Evolutionary conservation across 306 rosid genomes (phyloP), one percentile per base, ranked within the genome.

Genomic region (Vigna nakashimae): DNA sequence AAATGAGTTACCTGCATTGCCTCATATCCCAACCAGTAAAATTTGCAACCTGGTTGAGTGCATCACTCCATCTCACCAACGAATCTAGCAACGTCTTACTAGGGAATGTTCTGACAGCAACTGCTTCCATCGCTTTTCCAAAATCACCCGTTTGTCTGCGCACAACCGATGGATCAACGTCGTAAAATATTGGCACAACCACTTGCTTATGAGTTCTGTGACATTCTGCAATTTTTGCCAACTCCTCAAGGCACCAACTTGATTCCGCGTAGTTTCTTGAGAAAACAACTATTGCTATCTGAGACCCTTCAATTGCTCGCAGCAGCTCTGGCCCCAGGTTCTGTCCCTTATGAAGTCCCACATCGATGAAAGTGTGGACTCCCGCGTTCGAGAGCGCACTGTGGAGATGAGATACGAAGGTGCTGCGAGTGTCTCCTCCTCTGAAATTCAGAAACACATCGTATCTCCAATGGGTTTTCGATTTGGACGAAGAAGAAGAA

Each of bases 401-500:
- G 58, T 52, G 24, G 12, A 52, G 58, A 52, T 52, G 58, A 8
- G 58, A 52, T 6, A 52, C 58, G 12, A 52, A 52, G 58, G 58
- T 52, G 26, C 58, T 52, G 18, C 58, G 58, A 17, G 58, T 52
- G 13, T 52, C 36, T 57, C 64, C 36, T 57, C 64, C 64, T 24
- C 63, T 57, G 34, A 57, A 57, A 9, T 57, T 57, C 16, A 57
- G 9, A 14, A 57, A 57, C 36, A 57, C 64, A 15, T 24, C 36
- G 38, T 57, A 24, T 18, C 7, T 57, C 64, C 64, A 57, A 4
- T 24, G 63, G 63, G 60, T 17, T 18, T 56, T 56, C 0, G 62
- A 22, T 56, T 55, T 55, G 20, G 60, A 6, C 0, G 24, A n/a
- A 7, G 24, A 55, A 3, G 62, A 24, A 49, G 20, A 3, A 28